Percentiles rank a stretch among this genome's conserved stretches.
Evolutionary conservation across 345 rosid genomes (phyloP).

Genomic region (rapeseed (Brassica napus)): Da-Ae NC_063446.1:58369001-58369500

Average conservation of each 20-base stretch:
- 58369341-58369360: background rate
- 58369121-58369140: background rate
- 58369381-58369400: background rate
- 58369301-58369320: background rate
- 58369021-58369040: background rate
- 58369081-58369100: background rate
- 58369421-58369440: background rate
- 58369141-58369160: background rate
- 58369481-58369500: background rate
- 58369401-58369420: background rate
- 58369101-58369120: background rate
- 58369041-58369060: background rate
- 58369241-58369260: background rate
- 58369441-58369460: background rate
- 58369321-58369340: background rate
- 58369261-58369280: background rate
- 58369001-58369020: background rate
- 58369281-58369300: background rate
- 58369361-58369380: background rate
- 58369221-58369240: background rate
- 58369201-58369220: background rate
- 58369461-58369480: background rate
- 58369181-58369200: background rate
- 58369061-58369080: background rate
- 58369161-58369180: background rate